These are phyloP conservation scores for Ophiocordyceps camponoti-rufipedis DNA, from an alignment of 2,329 filamentous ascomycete genomes.

Conservation along the genomic window DNA sequence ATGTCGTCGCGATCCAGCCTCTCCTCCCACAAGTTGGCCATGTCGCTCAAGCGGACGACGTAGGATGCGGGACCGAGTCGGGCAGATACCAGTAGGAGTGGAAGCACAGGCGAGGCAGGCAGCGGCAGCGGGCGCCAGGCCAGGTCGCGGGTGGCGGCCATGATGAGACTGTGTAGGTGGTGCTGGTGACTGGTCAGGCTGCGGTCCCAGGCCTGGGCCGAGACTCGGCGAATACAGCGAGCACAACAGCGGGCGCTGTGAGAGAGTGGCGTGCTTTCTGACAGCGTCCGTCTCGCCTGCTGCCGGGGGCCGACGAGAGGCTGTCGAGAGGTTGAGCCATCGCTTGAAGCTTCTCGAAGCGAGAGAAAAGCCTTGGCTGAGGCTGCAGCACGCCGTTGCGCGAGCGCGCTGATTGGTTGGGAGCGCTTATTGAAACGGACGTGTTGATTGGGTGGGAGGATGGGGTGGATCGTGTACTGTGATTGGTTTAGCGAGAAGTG, in stretches of 20 bases:
- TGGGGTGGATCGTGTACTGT: no score
- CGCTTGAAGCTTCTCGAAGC: neutral
- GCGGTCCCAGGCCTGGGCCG: neutral
- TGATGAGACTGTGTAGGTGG: neutral
- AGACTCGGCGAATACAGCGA: slow-evolving; percentile 5
- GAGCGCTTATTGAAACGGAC: no score
- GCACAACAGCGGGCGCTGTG: neutral
- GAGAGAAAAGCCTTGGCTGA: neutral
- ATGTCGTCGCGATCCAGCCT: slow-evolving; percentile 42
- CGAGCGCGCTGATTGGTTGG: neutral
- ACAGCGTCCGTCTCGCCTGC: neutral
- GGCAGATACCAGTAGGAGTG: slow-evolving; percentile 45
- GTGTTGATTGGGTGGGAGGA: no score
- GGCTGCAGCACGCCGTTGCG: neutral
- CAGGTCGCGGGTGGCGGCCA: neutral
- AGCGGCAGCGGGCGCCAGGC: slow-evolving; percentile 30
- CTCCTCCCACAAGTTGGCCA: slow-evolving; percentile 58
- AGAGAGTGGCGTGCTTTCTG: neutral
- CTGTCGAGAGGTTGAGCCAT: neutral
- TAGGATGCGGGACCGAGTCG: slow-evolving; percentile 38
- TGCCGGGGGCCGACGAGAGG: neutral
- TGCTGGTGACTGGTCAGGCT: no score
- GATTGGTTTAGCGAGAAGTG: no score
- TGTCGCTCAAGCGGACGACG: slow-evolving; percentile 48
- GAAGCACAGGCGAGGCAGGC: slow-evolving; percentile 22